Conservation (phyloP, 352 stramenopile species). For the Phytopythium vexans region DNA sequence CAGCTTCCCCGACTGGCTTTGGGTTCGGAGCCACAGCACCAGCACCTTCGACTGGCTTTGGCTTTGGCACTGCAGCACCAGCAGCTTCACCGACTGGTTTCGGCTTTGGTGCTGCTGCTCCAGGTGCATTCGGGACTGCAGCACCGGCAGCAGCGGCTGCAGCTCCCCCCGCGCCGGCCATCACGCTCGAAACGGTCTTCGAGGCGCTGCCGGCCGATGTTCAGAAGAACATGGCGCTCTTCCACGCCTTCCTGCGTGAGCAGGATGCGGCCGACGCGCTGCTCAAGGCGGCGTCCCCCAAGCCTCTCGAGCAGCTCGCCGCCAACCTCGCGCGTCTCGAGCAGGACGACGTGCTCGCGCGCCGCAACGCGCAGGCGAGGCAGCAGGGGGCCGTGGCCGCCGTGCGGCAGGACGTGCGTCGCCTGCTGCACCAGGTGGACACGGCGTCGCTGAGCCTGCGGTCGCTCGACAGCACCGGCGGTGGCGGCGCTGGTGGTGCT, state of each 20-base stretch:
- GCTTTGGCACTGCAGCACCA: conserved; percentile 11
- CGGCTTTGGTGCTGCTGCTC: not conserved
- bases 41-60: conserved; percentile 9
- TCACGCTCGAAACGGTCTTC: conserved; percentile 76
- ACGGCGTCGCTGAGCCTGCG: conserved; percentile 59
- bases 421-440: conserved; percentile 75
- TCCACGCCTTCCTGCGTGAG: conserved; percentile 70
- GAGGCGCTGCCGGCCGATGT: conserved; percentile 66
- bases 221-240: conserved; percentile 75
- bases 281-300: conserved; percentile 63
- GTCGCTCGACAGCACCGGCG: conserved; percentile 52
- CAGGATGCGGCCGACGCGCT: conserved; percentile 72
- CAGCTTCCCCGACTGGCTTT: conserved; percentile 9
- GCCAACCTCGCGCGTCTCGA: conserved; percentile 56
- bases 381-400: conserved; percentile 61
- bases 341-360: conserved; percentile 51
- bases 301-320: conserved; percentile 48
- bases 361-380: conserved; percentile 54
- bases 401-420: conserved; percentile 67
- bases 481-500: conserved; percentile 13
- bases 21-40: conserved; percentile 17
- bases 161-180: conserved; percentile 23
- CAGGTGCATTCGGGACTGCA: not conserved
- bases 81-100: conserved; percentile 3
- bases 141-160: conserved; percentile 5